Conservation (phyloP, 352 stramenopile species). For the Globisporangium mamillatum region DNA sequence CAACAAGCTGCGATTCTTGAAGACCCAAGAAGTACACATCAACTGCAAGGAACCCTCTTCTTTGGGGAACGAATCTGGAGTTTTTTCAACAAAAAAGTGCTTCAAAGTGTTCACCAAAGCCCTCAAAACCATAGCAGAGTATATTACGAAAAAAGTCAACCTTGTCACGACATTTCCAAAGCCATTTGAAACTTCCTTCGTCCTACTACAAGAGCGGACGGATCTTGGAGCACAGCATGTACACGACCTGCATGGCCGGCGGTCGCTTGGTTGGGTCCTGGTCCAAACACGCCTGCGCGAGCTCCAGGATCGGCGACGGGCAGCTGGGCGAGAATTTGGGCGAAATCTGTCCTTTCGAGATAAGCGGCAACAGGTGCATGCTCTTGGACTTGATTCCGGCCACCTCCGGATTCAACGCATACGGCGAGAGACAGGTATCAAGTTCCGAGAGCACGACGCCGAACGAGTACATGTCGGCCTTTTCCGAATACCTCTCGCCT, state of each 20-base stretch:
- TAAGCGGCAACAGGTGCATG: constrained; percentile 32
- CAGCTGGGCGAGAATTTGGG: constrained; percentile 40
- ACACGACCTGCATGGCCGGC: constrained; percentile 42
- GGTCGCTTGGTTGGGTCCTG: constrained; percentile 37
- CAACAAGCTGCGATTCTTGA: no score
- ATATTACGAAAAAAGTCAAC: not conserved
- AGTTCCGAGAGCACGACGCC: constrained; percentile 83
- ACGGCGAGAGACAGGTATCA: constrained; percentile 34
- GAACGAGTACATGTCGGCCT: constrained; percentile 87
- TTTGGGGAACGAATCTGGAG: no score
- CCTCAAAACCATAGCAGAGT: not conserved
- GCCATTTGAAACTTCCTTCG: not conserved
- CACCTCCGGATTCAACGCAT: constrained; percentile 17
- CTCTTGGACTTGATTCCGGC: constrained; percentile 10
- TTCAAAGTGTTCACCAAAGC: no score
- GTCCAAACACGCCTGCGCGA: constrained; percentile 39
- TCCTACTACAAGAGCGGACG: constrained; percentile 19
- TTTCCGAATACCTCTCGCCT: constrained; percentile 40
- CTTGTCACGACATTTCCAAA: not conserved
- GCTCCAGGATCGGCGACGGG: constrained; percentile 27
- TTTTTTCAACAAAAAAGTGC: no score
- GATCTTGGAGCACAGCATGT: constrained; percentile 47
- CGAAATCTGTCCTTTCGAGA: constrained; percentile 28
- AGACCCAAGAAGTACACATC: no score
- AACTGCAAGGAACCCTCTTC: no score